A percentile compares a stretch with the other conserved stretches of the same genome.
These are phyloP conservation scores for Sarocladium kiliense DNA, from an alignment of 2,329 filamentous ascomycete species.

Conservation along the genomic window DNA sequence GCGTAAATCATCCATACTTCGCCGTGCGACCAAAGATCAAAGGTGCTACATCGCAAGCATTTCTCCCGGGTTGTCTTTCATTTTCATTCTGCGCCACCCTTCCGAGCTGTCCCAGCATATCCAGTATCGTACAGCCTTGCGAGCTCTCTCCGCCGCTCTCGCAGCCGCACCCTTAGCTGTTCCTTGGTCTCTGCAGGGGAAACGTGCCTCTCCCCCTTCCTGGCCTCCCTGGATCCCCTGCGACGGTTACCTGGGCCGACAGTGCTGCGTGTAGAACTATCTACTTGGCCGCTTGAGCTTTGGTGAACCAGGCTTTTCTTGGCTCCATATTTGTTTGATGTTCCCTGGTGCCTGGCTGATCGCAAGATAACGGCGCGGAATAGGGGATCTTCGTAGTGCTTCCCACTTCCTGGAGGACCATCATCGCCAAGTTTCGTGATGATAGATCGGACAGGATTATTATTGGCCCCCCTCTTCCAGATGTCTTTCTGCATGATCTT, in stretches of 20 bases:
- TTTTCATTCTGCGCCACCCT: no score
- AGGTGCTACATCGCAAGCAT: no score
- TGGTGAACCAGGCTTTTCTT: conserved; percentile 6
- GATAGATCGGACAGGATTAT: background rate
- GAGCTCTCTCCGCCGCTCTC: background rate
- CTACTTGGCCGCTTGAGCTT: background rate
- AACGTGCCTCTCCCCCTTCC: background rate
- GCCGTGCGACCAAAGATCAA: no score
- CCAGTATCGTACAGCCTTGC: background rate
- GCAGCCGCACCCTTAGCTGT: background rate
- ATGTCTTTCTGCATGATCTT: conserved; percentile 13
- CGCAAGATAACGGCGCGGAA: conserved; percentile 23
- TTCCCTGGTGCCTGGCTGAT: conserved; percentile 19
- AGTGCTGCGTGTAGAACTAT: background rate
- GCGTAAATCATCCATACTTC: no score
- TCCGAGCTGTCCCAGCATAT: background rate
- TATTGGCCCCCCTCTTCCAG: conserved; percentile 10
- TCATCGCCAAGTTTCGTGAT: conserved; percentile 4
- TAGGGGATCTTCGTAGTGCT: conserved; percentile 20
- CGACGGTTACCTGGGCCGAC: background rate
- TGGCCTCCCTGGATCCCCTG: background rate
- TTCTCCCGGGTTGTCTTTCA: no score
- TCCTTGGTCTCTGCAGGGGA: conserved; percentile 3
- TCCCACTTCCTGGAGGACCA: background rate
- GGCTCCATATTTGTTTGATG: conserved; percentile 15